Conservation (phyloP, 139 green algal species). For the Diplosphaera chodatii region DNA sequence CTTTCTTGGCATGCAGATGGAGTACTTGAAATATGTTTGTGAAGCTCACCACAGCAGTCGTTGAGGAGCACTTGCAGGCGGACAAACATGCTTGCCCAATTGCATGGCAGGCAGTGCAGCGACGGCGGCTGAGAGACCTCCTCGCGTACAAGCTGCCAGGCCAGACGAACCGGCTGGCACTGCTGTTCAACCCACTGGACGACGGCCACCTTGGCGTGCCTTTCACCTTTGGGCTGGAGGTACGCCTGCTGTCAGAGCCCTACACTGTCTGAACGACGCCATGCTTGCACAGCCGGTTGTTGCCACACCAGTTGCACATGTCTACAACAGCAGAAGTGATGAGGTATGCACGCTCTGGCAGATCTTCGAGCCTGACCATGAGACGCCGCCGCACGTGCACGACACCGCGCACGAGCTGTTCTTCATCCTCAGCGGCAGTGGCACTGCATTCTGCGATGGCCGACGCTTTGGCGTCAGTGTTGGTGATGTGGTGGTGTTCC, state of each 20-base stretch:
- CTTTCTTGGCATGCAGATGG: too few relatives aligned
- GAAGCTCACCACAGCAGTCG: too few relatives aligned
- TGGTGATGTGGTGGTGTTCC: constrained; percentile 74
- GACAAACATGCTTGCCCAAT: too few relatives aligned
- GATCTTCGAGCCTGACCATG: constrained; percentile 64
- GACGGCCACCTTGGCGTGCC: constrained; percentile 15
- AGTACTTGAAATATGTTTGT: too few relatives aligned
- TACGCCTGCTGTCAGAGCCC: neutral
- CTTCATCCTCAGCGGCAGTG: constrained; percentile 67
- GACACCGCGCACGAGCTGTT: constrained; percentile 73
- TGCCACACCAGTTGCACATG: too few relatives aligned
- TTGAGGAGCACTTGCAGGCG: too few relatives aligned
- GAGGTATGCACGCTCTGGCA: constrained; percentile 27
- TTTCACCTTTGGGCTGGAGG: constrained; percentile 69
- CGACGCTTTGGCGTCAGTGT: constrained; percentile 38
- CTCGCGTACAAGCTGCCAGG: constrained; percentile 61
- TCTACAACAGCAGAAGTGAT: too few relatives aligned
- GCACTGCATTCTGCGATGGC: constrained; percentile 50
- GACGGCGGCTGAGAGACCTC: constrained; percentile 42
- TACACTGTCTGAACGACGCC: too few relatives aligned
- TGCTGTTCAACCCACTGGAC: constrained; percentile 57
- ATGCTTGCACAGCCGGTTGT: too few relatives aligned
- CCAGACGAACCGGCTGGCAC: constrained; percentile 73
- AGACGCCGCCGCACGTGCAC: constrained; percentile 58
- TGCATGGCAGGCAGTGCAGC: neutral